Base-by-base conservation (phyloP, 441 rosid genomes). In the Euphorbia schlechtendalii region DNA sequence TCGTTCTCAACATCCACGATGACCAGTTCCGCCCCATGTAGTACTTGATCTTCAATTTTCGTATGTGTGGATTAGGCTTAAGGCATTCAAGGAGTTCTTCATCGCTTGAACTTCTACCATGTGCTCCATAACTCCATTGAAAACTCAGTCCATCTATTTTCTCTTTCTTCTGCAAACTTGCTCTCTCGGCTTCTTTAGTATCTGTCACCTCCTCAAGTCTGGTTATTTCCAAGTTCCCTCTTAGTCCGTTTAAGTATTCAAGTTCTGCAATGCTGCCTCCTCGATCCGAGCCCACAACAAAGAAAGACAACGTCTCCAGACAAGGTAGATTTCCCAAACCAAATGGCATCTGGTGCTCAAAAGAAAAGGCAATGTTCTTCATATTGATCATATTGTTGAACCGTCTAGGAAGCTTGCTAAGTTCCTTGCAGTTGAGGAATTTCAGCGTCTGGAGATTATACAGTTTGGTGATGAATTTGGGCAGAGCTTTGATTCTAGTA, bases 241-340 rank as follows among this genome's bases (percentile, higher is more conserved):
- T 49, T 7, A 73, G 65, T 28, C 63, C 36, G n/a, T 66, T 66
- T 30, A 66, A 43, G 27, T 48, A 5, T 40, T 70, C 65, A 40
- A 76, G 60, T 20, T 74, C 79, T 38, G 54, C 27, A 48, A 74
- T 69, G 38, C 11, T 40, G 4, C 41, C 45, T 1, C 75, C 74
- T 41, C 56, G 12, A 15, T 55, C 34, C 11, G 25, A 27, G 12
- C 66, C 72, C 55, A 74, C 65, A 36, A 41, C 56, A 46, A 70
- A 74, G 2, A 28, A n/a, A 2, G 69, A 41, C 36, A 74, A 25
- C 5, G 46, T 70, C 25, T 30, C 28, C 5, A 73, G 65, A 30
- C 3, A 3, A 45, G 49, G 4, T 14, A 45, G 49, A 3, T 14
- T 5, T 45, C 12, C 49, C 49, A 45, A 8, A 2, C 49, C 49